A percentile compares a stretch with the other conserved stretches of the same genome.
These are phyloP conservation scores for Megacollybia marginata DNA, from an alignment of 768 basidiomycete species.

Conservation along the genomic window DNA sequence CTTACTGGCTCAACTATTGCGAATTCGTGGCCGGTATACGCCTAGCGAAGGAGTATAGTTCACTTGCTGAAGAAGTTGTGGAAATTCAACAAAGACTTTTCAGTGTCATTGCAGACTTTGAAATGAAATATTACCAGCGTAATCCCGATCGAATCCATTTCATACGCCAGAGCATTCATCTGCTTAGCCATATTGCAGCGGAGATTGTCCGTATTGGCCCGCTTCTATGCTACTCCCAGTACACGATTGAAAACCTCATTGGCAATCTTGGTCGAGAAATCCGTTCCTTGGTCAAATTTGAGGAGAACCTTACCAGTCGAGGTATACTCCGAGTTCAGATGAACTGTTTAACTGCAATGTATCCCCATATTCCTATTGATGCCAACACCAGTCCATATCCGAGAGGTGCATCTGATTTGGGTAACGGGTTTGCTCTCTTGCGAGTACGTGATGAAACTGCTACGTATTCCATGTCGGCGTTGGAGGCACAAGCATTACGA, in stretches of 20 bases:
- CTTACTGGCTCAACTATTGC: constrained; percentile 18
- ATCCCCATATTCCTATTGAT: constrained; percentile 1
- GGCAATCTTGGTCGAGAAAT: constrained; percentile 21
- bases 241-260: constrained; percentile 25
- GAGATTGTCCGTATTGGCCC: constrained; percentile 17
- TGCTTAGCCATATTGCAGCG: constrained; percentile 17
- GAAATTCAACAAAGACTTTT: constrained; percentile 9
- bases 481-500: too few relatives aligned
- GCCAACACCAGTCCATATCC: not conserved
- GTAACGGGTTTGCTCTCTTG: too few relatives aligned
- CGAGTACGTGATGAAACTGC: too few relatives aligned
- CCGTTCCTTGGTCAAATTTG: constrained; percentile 13
- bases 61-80: constrained; percentile 8
- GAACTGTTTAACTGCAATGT: constrained; percentile 8
- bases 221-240: constrained; percentile 17
- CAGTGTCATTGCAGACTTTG: constrained; percentile 20
- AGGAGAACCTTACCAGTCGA: too few relatives aligned
- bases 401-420: too few relatives aligned
- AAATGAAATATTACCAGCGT: too few relatives aligned
- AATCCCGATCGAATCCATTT: too few relatives aligned
- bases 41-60: constrained; percentile 11
- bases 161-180: too few relatives aligned
- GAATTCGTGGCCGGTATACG: constrained; percentile 15
- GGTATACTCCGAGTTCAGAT: constrained; percentile 11
- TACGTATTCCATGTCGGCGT: too few relatives aligned